Base-by-base conservation (phyloP, 305 asterid species). In the Stenogyne calaminthoides region DNA sequence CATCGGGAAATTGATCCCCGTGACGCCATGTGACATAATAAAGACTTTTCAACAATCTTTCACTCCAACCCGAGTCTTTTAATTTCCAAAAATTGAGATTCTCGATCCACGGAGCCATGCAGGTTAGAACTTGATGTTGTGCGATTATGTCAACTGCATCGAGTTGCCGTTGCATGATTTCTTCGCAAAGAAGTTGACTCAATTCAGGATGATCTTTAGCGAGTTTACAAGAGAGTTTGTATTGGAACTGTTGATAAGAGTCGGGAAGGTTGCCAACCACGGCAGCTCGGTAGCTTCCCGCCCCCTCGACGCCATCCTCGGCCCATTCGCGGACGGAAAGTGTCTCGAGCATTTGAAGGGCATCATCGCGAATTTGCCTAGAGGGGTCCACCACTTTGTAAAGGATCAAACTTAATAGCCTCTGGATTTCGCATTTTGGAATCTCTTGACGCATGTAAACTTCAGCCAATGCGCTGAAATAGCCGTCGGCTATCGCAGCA, bases 101-200 rank as follows among this genome's bases (percentile, higher is more conserved):
- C 81, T 95, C 99, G 46, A 95, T 95, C 99, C 99, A 95, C 0
- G 99, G 99, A 74, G 98, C 98, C 99, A 95, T 95, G 93, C 99
- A 95, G 61, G 99, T 95, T 72, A 95, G 85, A 72, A 95, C 99
- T 83, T 95, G 99, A 81, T 95, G 99, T 78, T 95, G 99, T 42
- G 99, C 99, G 70, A 95, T 95, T 76, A 95, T 93, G 86, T 95
- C 99, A 42, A 95, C 99, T 7, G 99, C 98, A 72, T 95, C 98
- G 54, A 95, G 98, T 74, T 95, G 99, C 78, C 99, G 89, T 82
- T 85, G 99, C 99, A 95, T 95, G 79, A 95, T 95, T 78, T 95
- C 99, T 85, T 93, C 99, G 72, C 99, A 93, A 15, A 95, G 97
- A 78, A 93, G 98, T 69, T 95, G 99, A 84, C 99, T 95, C 84